Evolutionary conservation across 306 rosid species (phyloP).

Genomic region (Sindora glabra): DNA sequence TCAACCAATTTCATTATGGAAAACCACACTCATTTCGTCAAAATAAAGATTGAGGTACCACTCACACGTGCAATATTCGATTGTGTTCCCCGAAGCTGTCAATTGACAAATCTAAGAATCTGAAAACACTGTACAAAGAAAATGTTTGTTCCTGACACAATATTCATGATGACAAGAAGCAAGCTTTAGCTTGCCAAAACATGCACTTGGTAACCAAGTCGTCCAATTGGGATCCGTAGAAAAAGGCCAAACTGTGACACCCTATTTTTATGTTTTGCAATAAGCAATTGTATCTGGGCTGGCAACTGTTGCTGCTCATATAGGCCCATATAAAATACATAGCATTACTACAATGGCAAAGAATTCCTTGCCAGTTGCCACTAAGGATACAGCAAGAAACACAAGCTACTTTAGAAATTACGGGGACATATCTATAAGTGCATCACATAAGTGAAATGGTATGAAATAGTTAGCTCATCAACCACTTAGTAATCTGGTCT

Average conservation of each 20-base stretch:
- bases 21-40: no score
- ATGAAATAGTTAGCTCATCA: background rate
- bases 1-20: no score
- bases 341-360: conserved; percentile 7
- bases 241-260: no score
- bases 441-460: conserved; percentile 12
- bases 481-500: conserved; percentile 10
- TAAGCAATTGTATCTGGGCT: conserved; percentile 8
- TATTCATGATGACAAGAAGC: background rate
- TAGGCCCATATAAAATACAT: conserved; percentile 6
- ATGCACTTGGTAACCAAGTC: no score
- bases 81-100: background rate
- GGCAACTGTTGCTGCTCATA: conserved; percentile 4
- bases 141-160: no score
- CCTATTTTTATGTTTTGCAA: no score
- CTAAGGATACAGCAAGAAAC: conserved; percentile 24
- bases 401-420: conserved; percentile 10
- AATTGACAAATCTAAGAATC: conserved; percentile 7
- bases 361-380: conserved; percentile 17
- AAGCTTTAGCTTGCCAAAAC: background rate
- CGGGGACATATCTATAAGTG: background rate
- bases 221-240: no score
- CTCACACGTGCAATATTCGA: background rate
- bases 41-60: no score
- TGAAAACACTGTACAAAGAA: no score